Percentiles rank a stretch among this genome's conserved stretches.
These are phyloP conservation scores for Lentinula novae-zelandiae DNA, from an alignment of 1,284 basidiomycete genomes.

Conservation along the genomic window DNA sequence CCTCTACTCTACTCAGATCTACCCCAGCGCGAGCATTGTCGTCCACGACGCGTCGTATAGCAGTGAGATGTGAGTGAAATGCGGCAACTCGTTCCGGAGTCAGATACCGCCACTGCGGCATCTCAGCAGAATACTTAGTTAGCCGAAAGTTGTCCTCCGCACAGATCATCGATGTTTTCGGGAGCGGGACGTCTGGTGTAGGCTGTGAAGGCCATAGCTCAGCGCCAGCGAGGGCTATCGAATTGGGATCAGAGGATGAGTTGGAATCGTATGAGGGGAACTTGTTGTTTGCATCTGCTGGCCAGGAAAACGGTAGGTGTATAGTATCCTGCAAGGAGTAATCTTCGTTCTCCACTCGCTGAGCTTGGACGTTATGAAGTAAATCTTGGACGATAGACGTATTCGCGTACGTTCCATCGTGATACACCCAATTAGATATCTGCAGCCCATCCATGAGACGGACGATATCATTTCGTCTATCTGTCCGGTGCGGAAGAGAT, in stretches of 20 bases:
- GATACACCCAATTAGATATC: slow-evolving; percentile 8
- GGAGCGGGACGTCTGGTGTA: not conserved
- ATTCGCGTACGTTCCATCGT: slow-evolving; percentile 7
- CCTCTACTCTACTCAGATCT: not conserved
- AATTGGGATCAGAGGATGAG: not conserved
- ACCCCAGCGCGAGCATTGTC: slow-evolving; percentile 2
- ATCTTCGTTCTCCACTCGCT: not conserved
- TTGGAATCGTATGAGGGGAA: not conserved
- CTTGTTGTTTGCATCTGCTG: not conserved
- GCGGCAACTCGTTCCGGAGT: slow-evolving; percentile 7
- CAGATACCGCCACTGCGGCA: slow-evolving; percentile 4
- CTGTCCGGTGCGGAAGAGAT: slow-evolving; percentile 4
- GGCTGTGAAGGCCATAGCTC: slow-evolving; percentile 5
- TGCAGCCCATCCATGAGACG: slow-evolving; percentile 1
- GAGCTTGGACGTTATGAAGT: slow-evolving; percentile 1
- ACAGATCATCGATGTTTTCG: not conserved
- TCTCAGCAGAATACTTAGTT: not conserved
- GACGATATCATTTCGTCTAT: not conserved
- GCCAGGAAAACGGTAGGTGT: slow-evolving; percentile 6
- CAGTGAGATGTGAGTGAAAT: slow-evolving; percentile 7
- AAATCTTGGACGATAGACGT: not conserved
- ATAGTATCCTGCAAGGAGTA: not conserved
- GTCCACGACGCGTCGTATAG: slow-evolving; percentile 1
- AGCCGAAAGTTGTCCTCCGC: slow-evolving; percentile 8
- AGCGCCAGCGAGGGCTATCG: slow-evolving; percentile 1